Evolutionary conservation across 768 basidiomycete genomes (phyloP), one percentile per base, ranked within the genome.

Genomic region (Melanogaster broomeanus): DNA sequence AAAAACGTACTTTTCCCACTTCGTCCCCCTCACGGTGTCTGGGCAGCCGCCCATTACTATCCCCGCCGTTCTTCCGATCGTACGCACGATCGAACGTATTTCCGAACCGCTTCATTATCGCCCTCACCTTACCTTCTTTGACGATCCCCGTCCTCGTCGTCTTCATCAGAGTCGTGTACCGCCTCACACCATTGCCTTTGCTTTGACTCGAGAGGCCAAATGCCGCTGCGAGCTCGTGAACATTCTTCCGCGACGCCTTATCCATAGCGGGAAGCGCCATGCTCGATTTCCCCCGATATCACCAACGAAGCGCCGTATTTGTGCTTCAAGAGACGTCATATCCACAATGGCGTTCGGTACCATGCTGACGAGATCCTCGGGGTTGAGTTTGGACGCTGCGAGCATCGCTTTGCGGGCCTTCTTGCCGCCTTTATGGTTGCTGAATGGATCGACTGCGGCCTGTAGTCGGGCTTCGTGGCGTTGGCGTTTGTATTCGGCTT

Each of bases 131-230:
- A 40, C 55, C 49, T 65, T 96, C 84, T 54, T 88, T 75, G 22
- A 87, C 51, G 2, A 77, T 43, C 10, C 85, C 84, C 30, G 81
- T 84, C 59, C 68, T 71, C 40, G 79, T 74, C 49, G 84, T 93
- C 75, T 88, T 88, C 44, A 62, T 74, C 64, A 98, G 69, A 33
- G 85, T 88, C 30, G 88, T 91, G 72, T 92, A 95, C 57, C 95
- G 73, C 40, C 61, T 63, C n/a, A 70, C 67, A 0, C 86, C 93
- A 2, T 75, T 68, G 0, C 92, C 93, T 51, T 85, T 83, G 63
- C 90, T 93, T 55, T 78, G 60, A 56, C 88, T 93, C 72, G 85
- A 88, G 68, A 98, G 52, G 18, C 79, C 80, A 65, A 96, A 97
- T 51, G 81, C 84, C 9, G 62, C 47, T n/a, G 93, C 93, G 61